Percentiles rank a stretch among this genome's conserved stretches.
Evolutionary conservation across 495 filamentous ascomycete genomes (phyloP).

Genomic region (Aspergillus bridgeri): DNA sequence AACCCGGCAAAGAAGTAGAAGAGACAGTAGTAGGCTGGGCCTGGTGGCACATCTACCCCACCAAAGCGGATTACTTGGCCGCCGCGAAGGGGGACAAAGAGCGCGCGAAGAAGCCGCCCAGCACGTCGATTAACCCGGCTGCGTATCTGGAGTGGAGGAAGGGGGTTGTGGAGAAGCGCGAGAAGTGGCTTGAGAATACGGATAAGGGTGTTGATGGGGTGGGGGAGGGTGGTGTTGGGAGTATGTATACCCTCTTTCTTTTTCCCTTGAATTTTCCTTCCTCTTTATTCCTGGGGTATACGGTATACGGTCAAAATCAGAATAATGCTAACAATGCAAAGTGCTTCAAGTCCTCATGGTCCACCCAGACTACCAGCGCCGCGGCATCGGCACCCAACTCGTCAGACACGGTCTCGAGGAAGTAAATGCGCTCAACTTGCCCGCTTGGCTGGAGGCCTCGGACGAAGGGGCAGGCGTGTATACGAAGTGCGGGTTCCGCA

Average conservation of each 20-base stretch:
- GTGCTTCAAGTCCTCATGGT: slow-evolving; percentile 2
- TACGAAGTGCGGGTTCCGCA: neutral
- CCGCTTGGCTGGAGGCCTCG: slow-evolving; percentile 1
- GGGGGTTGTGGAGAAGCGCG: neutral
- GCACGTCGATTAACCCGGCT: neutral
- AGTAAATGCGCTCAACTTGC: neutral
- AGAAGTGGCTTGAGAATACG: neutral
- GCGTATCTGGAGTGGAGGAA: neutral
- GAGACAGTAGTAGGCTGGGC: neutral
- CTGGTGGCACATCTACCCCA: slow-evolving; percentile 1
- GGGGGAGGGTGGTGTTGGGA: neutral
- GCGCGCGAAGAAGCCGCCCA: neutral
- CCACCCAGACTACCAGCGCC: neutral
- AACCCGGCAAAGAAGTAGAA: neutral
- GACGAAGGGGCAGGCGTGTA: neutral
- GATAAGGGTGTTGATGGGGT: neutral
- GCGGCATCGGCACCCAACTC: neutral
- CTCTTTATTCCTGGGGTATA: no score
- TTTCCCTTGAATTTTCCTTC: neutral
- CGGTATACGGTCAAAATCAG: no score
- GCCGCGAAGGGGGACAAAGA: neutral
- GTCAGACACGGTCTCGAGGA: neutral
- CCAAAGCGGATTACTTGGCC: neutral
- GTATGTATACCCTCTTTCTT: neutral
- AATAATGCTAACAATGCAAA: neutral